phyloP scores from a whole-genome alignment of 768 basidiomycete genomes.

The Dioszegia aurantiaca region DNA sequence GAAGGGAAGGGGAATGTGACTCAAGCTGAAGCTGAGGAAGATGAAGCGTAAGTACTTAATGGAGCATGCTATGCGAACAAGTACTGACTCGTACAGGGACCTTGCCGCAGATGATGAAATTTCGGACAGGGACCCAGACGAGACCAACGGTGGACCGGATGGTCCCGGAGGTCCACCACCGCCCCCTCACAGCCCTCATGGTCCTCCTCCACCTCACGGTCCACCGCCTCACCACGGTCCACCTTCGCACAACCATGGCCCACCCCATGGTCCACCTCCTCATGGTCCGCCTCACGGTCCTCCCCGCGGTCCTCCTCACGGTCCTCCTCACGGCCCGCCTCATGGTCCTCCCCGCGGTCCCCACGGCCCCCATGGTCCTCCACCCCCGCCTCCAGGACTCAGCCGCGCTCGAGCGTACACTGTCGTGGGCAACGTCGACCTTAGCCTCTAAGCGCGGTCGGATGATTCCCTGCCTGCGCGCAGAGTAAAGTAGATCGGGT shows the following conservation, averaged over 20 bases:
- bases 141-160: too few relatives aligned
- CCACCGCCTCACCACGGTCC: conserved; percentile 23
- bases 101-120: too few relatives aligned
- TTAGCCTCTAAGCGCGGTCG: conserved; percentile 25
- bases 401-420: conserved; percentile 21
- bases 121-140: too few relatives aligned
- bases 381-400: conserved; percentile 6
- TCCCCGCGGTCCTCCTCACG: conserved; percentile 24
- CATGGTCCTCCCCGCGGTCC: conserved; percentile 19
- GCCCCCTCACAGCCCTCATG: conserved; percentile 16
- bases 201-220: conserved; percentile 18
- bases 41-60: too few relatives aligned
- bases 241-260: conserved; percentile 10
- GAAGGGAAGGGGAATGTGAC: neutral
- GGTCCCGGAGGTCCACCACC: too few relatives aligned
- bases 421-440: conserved; percentile 28
- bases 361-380: conserved; percentile 21
- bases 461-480: too few relatives aligned
- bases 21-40: neutral
- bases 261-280: conserved; percentile 8
- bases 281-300: conserved; percentile 24
- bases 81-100: too few relatives aligned
- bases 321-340: conserved; percentile 12
- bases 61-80: too few relatives aligned
- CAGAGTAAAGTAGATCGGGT: too few relatives aligned